phyloP scores from a whole-genome alignment of 441 rosid species.

The Erodium trifolium region DNA sequence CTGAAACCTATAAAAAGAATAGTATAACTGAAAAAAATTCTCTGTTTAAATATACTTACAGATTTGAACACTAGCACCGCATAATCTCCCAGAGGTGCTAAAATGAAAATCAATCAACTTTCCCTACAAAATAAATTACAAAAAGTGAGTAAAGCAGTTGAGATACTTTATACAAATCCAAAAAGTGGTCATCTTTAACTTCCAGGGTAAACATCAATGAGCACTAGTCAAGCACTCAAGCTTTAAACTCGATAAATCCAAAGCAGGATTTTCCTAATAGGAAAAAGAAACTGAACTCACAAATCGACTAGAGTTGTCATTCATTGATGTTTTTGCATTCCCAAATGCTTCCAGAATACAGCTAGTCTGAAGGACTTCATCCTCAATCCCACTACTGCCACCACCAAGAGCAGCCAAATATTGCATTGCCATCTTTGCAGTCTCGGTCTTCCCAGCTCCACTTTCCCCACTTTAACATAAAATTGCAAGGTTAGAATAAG shows the following conservation, averaged over 20 bases:
- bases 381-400: slow-evolving; percentile 62
- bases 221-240: neutral
- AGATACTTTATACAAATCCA: neutral
- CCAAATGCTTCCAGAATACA: slow-evolving; percentile 97
- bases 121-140: slow-evolving; percentile 43
- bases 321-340: slow-evolving; percentile 87
- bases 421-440: slow-evolving; percentile 58
- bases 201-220: neutral
- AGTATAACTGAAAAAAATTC: slow-evolving; percentile 13
- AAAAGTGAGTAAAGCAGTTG: slow-evolving; percentile 7
- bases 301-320: slow-evolving; percentile 90
- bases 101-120: slow-evolving; percentile 85
- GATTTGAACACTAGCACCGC: slow-evolving; percentile 79
- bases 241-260: slow-evolving; percentile 8
- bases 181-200: neutral
- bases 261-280: neutral
- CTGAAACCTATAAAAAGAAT: slow-evolving; percentile 10
- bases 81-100: slow-evolving; percentile 66
- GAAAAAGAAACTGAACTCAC: slow-evolving; percentile 37
- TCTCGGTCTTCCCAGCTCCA: slow-evolving; percentile 98
- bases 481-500: neutral
- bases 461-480: slow-evolving; percentile 79
- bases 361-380: slow-evolving; percentile 59
- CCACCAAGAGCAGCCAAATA: slow-evolving; percentile 46
- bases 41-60: slow-evolving; percentile 44